Evolutionary conservation across 306 rosid species (phyloP), one percentile per base, ranked within the genome.

Genomic region (Sphenostylis stenocarpa): DNA sequence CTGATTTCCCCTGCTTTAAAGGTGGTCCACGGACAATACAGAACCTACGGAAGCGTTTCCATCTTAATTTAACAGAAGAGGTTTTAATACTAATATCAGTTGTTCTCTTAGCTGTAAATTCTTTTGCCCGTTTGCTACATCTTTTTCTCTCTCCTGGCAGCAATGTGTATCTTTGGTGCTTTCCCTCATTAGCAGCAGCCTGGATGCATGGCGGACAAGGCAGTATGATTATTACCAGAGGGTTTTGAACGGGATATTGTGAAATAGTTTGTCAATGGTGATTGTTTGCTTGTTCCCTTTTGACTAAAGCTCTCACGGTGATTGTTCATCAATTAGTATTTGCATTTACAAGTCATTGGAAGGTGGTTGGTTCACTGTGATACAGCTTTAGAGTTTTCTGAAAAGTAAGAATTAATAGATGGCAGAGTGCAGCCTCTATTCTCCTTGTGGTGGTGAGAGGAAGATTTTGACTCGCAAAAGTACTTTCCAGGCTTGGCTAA

Each of bases 171-270:
- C 98, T 57, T 80, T 94, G 88, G 97, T 91, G 76, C 96, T 94
- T 80, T 90, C 98, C 19, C 91, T 94, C 56, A 94, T 94, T 74
- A 91, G 98, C 87, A 89, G 93, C 83, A 94, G 98, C 87, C 86
- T 94, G 82, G 98, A 94, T 82, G 98, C 98, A 65, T 94, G 98
- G 98, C 88, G 97, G 71, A 94, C 98, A 43, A 79, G 98, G 45
- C 98, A 94, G 76, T 94, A 94, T 81, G 98, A 94, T 83, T 94
- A 94, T 77, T 94, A 94, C 84, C 98, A 94, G 85, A 89, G 86
- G 82, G 97, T 94, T 77, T 85, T 94, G 88, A 94, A 94, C 72
- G 98, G 98, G 82, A 94, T 94, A 85, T 84, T 94, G 79, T 94
- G 92, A 94, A 67, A 78, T 81, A 77, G 45, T 51, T 78, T 71